Percentiles rank a stretch among this genome's conserved stretches.
phyloP scores from a whole-genome alignment of 2,329 filamentous ascomycete genomes.

The Fulvia fulva region DNA sequence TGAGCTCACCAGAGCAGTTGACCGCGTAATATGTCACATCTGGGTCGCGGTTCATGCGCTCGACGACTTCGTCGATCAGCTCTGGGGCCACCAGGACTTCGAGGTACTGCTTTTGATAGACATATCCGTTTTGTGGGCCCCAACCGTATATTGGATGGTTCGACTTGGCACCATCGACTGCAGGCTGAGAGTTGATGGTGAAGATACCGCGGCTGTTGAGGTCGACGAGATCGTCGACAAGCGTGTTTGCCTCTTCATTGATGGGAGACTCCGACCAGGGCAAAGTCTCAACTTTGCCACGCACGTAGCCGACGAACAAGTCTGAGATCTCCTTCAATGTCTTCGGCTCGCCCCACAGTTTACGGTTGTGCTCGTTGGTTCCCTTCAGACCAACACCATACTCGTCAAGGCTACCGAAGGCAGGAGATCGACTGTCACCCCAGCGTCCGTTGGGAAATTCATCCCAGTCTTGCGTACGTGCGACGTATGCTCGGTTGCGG shows the following conservation, averaged over 20 bases:
- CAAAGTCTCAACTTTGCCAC: conserved; percentile 72
- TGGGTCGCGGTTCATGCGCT: conserved; percentile 70
- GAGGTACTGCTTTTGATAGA: conserved; percentile 97
- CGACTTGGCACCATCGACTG: conserved; percentile 86
- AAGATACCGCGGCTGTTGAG: conserved; percentile 84
- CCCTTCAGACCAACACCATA: conserved; percentile 93
- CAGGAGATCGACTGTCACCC: conserved; percentile 94
- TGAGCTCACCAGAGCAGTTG: conserved; percentile 74
- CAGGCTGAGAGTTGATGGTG: conserved; percentile 96
- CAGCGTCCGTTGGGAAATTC: conserved; percentile 98
- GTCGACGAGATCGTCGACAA: conserved; percentile 71
- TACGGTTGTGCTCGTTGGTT: conserved; percentile 91
- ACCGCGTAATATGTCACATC: conserved; percentile 94
- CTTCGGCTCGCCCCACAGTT: conserved; percentile 85
- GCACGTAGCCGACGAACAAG: conserved; percentile 81
- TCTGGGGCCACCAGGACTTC: conserved; percentile 83
- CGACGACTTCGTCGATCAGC: conserved; percentile 71
- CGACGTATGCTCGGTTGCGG: conserved; percentile 90
- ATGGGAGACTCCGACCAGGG: conserved; percentile 94
- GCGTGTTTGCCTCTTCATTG: conserved; percentile 72
- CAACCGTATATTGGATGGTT: conserved; percentile 84
- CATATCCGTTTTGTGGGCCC: conserved; percentile 92
- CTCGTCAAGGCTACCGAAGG: conserved; percentile 90
- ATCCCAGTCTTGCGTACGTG: conserved; percentile 96
- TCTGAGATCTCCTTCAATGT: conserved; percentile 75